Evolutionary conservation across 768 basidiomycete genomes (phyloP).

Genomic region (Psilocybe cubensis): DNA sequence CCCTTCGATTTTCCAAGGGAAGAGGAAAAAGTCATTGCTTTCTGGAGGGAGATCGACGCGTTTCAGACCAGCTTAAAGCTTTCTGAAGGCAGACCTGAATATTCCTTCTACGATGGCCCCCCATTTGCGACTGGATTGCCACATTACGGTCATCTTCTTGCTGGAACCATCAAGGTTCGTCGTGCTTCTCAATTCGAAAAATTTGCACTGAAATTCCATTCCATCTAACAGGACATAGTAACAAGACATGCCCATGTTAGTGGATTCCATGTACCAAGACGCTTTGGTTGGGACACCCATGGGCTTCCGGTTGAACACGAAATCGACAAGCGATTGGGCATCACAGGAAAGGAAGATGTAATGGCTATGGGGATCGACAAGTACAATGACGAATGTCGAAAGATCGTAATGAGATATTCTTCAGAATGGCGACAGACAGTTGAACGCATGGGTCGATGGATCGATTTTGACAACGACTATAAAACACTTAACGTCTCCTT

Average conservation of each 20-base stretch:
- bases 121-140: slow-evolving; percentile 97
- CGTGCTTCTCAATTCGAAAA: background rate
- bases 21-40: slow-evolving; percentile 87
- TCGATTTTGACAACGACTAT: slow-evolving; percentile 99
- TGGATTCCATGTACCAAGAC: slow-evolving; percentile 88
- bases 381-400: slow-evolving; percentile 96
- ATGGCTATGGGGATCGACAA: slow-evolving; percentile 94
- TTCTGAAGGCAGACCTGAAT: slow-evolving; percentile 89
- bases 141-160: slow-evolving; percentile 93
- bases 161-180: slow-evolving; percentile 89
- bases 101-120: slow-evolving; percentile 95
- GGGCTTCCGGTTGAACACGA: slow-evolving; percentile 98
- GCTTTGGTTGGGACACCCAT: slow-evolving; percentile 99
- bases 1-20: slow-evolving; percentile 86
- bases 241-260: slow-evolving; percentile 94
- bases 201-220: background rate
- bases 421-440: slow-evolving; percentile 94
- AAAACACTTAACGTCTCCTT: slow-evolving; percentile 93
- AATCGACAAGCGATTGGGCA: slow-evolving; percentile 95
- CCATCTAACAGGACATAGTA: slow-evolving; percentile 89
- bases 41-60: slow-evolving; percentile 97
- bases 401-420: slow-evolving; percentile 97
- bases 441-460: slow-evolving; percentile 99
- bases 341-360: slow-evolving; percentile 93
- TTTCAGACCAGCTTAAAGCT: slow-evolving; percentile 94